Base-by-base conservation (phyloP, 1,284 basidiomycete species). In the Puccinia polysora region DNA sequence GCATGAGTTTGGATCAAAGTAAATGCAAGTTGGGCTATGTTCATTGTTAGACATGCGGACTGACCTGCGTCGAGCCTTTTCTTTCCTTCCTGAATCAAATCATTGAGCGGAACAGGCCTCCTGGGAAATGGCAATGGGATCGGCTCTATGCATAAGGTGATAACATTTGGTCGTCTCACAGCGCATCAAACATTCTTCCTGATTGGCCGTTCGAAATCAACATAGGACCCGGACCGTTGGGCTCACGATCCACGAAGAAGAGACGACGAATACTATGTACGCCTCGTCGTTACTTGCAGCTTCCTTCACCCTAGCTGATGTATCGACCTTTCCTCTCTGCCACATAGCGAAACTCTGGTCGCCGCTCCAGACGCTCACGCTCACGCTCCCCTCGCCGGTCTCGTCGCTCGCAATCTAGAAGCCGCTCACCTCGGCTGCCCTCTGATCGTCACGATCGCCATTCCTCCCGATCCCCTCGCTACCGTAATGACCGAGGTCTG, bases 191-290 rank as follows among this genome's bases (percentile, higher is more conserved):
- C n/a, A n/a, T n/a, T n/a, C n/a, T n/a, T n/a, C n/a, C n/a, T n/a
- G n/a, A n/a, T n/a, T n/a, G n/a, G n/a, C n/a, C n/a, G n/a, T 43
- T 43, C 18, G 18, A 8, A 43, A 43, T 43, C 18, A 8, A 43
- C 10, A n/a, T 25, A 63, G 69, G 69, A 71, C 18, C 56, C 69
- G 4, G 69, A 71, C 12, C 69, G 59, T 25, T 71, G 69, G 69
- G 60, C 25, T 32, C 23, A 40, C 23, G 69, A 71, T 43, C 28
- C 32, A 12, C 58, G 69, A 49, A 60, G 60, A 55, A 52, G 69
- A 45, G 69, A 64, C 7, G 69, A 71, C 40, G 69, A 63, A 25
- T 50, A 55, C 25, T 52, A 23, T 32, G 69, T 63, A 47, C 32
- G 2, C 14, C n/a, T 38, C n/a, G 30, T 32, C 32, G 10, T 56